These are phyloP conservation scores for Penicillium polonicum DNA, from an alignment of 2,329 filamentous ascomycete species.

Conservation along the genomic window DNA sequence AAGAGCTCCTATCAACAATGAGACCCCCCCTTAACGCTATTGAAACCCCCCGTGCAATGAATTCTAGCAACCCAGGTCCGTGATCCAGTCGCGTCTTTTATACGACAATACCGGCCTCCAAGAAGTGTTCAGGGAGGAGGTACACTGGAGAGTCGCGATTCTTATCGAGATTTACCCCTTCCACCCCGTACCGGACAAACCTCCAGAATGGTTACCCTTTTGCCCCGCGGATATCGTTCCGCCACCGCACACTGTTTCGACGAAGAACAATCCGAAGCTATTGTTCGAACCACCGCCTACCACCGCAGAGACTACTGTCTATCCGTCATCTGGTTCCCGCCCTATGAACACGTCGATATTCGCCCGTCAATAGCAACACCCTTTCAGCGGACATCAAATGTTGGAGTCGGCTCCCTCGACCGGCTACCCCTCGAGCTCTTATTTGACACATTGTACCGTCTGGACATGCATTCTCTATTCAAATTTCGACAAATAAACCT, in stretches of 20 bases:
- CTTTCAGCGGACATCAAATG: conserved; percentile 6
- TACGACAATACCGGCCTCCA: no score
- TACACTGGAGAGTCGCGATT: neutral
- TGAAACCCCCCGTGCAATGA: no score
- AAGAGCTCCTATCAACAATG: no score
- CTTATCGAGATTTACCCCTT: neutral
- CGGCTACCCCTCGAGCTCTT: conserved; percentile 13
- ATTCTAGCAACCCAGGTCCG: no score
- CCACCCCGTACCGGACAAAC: conserved; percentile 44
- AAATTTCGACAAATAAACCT: conserved; percentile 18
- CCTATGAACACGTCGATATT: conserved; percentile 6
- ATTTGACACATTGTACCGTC: neutral
- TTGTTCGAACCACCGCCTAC: conserved; percentile 24
- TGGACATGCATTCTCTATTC: conserved; percentile 15
- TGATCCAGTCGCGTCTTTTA: no score
- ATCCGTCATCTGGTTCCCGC: conserved; percentile 12
- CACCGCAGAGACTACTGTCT: conserved; percentile 14
- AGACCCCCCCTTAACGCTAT: no score
- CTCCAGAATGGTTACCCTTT: conserved; percentile 10
- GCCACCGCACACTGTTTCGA: conserved; percentile 12
- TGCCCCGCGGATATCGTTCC: conserved; percentile 13
- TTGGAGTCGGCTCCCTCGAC: conserved; percentile 8
- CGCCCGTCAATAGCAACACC: conserved; percentile 9
- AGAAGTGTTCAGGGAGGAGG: no score
- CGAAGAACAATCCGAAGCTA: conserved; percentile 14